These are phyloP conservation scores for Paramecium primaurelia DNA, from an alignment of 73 alveolate genomes.

Conservation along the genomic window DNA sequence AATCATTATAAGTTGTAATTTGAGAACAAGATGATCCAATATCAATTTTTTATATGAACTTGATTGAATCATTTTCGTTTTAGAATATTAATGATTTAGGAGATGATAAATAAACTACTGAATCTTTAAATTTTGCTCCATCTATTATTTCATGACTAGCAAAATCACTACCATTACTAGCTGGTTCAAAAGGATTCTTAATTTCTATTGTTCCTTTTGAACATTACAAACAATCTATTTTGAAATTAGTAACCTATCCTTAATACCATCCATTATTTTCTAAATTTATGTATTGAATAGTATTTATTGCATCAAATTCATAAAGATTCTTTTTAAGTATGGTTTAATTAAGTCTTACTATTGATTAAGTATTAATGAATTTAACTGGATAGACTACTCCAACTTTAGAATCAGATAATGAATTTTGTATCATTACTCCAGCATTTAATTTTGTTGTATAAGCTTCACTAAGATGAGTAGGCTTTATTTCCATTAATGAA, in stretches of 20 bases:
- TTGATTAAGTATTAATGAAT: conserved; percentile 4
- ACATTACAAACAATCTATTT: not conserved
- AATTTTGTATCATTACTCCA: not conserved
- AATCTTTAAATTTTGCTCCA: not conserved
- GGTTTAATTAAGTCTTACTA: not conserved
- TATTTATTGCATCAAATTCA: not conserved
- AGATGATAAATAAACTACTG: not conserved
- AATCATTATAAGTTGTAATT: not conserved
- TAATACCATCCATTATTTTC: not conserved
- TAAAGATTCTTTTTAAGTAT: not conserved
- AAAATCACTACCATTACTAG: not conserved
- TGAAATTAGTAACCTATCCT: not conserved
- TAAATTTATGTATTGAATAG: not conserved
- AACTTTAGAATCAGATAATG: not conserved
- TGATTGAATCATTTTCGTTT: not conserved
- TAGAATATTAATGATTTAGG: not conserved
- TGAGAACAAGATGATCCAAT: not conserved
- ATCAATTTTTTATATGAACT: not conserved
- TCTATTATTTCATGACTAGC: not conserved
- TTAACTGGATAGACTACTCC: not conserved
- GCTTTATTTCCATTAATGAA: not conserved
- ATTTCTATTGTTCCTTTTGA: not conserved
- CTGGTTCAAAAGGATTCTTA: not conserved
- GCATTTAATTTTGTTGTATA: conserved; percentile 9
- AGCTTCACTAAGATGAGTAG: not conserved